Conservation (phyloP, 2,329 filamentous ascomycete genomes). For the Dactylella cylindrospora region DNA sequence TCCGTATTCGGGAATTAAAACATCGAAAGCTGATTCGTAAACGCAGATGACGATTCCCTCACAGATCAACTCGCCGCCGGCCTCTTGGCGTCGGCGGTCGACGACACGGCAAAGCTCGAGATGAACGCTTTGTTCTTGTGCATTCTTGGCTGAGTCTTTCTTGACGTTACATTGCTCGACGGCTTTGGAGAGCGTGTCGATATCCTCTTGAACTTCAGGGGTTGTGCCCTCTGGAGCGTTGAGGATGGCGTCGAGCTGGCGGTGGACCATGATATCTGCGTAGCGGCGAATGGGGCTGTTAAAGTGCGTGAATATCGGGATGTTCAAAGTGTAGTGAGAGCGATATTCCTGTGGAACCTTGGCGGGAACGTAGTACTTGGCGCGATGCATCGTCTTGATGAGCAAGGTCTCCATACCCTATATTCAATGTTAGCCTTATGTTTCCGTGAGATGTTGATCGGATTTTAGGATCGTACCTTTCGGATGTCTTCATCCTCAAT, state of each 20-base stretch:
- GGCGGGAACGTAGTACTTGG: constrained; percentile 87
- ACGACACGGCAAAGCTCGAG: constrained; percentile 96
- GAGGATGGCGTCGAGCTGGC: constrained; percentile 83
- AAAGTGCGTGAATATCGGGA: constrained; percentile 95
- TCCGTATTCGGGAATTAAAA: constrained; percentile 95
- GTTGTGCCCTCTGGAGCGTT: constrained; percentile 74
- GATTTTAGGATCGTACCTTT: constrained; percentile 58
- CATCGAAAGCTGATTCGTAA: constrained; percentile 97
- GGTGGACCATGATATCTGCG: constrained; percentile 91
- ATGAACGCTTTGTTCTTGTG: constrained; percentile 97
- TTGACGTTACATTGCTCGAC: constrained; percentile 97
- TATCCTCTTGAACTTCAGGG: constrained; percentile 63
- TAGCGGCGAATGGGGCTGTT: constrained; percentile 93
- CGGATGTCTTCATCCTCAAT: constrained; percentile 84
- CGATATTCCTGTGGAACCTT: constrained; percentile 76
- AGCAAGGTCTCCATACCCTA: constrained; percentile 92
- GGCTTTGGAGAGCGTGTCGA: constrained; percentile 85
- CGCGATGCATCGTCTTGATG: constrained; percentile 91
- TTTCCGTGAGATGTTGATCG: neutral
- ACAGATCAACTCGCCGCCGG: constrained; percentile 86
- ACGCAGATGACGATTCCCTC: constrained; percentile 96
- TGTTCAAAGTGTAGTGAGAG: constrained; percentile 87
- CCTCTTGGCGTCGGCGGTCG: constrained; percentile 84
- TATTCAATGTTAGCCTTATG: constrained; percentile 39
- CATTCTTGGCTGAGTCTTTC: constrained; percentile 96